Evolutionary conservation across 2,329 filamentous ascomycete genomes (phyloP).

Genomic region (Onygenales sp.): DNA sequence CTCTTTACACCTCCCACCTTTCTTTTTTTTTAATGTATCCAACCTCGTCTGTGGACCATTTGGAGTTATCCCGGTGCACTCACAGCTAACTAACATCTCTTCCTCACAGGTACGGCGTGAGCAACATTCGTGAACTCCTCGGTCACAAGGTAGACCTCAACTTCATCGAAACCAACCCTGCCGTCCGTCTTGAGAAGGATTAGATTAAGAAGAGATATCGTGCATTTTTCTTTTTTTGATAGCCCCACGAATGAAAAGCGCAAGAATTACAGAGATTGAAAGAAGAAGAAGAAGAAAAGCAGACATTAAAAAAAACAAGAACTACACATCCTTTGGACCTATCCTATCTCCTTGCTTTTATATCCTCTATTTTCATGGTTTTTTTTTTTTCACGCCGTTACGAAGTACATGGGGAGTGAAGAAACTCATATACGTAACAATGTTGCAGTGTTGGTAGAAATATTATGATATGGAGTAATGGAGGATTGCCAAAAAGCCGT

Average conservation of each 20-base stretch:
- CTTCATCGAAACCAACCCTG: constrained; percentile 86
- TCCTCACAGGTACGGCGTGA: constrained; percentile 52
- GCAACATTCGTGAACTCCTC: constrained; percentile 83
- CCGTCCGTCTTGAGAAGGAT: constrained; percentile 79
- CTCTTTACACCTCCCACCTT: constrained; percentile 7
- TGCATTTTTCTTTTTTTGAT: background rate
- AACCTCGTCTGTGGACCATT: background rate
- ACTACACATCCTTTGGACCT: background rate
- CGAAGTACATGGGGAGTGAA: too few relatives aligned
- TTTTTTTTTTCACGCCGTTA: too few relatives aligned
- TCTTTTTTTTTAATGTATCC: background rate
- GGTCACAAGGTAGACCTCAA: constrained; percentile 92
- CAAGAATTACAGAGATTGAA: background rate
- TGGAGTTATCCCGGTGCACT: background rate
- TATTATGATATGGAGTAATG: too few relatives aligned
- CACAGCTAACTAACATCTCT: constrained; percentile 5
- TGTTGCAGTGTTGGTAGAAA: too few relatives aligned
- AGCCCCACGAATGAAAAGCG: background rate
- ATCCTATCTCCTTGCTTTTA: too few relatives aligned
- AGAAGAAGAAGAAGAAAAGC: background rate
- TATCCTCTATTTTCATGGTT: too few relatives aligned
- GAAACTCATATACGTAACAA: too few relatives aligned
- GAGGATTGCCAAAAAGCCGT: too few relatives aligned
- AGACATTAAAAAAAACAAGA: constrained; percentile 1
- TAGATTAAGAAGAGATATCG: constrained; percentile 31